These are phyloP conservation scores for Aspergillus homomorphus DNA, from an alignment of 495 filamentous ascomycete species.

Conservation along the genomic window DNA sequence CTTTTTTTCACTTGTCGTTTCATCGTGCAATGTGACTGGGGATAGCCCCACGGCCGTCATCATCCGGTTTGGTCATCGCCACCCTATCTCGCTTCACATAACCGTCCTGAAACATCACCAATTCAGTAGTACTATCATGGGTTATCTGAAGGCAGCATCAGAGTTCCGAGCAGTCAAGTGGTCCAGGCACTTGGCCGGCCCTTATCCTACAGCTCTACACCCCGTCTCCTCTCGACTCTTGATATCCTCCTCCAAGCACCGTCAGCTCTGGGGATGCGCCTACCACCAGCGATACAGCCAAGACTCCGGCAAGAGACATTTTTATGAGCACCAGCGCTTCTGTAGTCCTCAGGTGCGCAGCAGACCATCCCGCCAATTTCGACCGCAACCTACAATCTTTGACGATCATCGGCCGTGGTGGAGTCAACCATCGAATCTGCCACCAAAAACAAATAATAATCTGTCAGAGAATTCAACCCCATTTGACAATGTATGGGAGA, in stretches of 20 bases:
- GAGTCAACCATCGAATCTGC: constrained; percentile 10
- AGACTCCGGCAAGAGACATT: constrained; percentile 6
- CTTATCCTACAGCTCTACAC: background rate
- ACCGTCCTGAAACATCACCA: background rate
- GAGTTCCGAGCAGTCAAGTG: background rate
- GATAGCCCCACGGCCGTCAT: background rate
- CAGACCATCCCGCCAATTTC: constrained; percentile 12
- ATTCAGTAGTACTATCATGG: background rate
- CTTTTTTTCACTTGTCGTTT: background rate
- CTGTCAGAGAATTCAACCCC: background rate
- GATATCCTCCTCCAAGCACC: constrained; percentile 2
- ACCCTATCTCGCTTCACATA: background rate
- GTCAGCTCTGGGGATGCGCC: constrained; percentile 5
- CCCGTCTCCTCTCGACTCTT: background rate
- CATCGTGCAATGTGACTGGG: background rate
- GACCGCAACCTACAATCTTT: background rate
- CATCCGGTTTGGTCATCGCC: background rate
- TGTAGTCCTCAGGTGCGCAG: constrained; percentile 13
- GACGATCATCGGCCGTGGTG: constrained; percentile 13
- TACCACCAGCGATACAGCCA: background rate
- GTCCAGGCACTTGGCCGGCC: background rate
- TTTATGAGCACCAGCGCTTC: constrained; percentile 18
- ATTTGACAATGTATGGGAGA: constrained; percentile 19
- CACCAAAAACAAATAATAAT: constrained; percentile 16
- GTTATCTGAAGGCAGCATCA: background rate